Evolutionary conservation across 768 basidiomycete species (phyloP).

Genomic region (Mycena indigotica): DNA sequence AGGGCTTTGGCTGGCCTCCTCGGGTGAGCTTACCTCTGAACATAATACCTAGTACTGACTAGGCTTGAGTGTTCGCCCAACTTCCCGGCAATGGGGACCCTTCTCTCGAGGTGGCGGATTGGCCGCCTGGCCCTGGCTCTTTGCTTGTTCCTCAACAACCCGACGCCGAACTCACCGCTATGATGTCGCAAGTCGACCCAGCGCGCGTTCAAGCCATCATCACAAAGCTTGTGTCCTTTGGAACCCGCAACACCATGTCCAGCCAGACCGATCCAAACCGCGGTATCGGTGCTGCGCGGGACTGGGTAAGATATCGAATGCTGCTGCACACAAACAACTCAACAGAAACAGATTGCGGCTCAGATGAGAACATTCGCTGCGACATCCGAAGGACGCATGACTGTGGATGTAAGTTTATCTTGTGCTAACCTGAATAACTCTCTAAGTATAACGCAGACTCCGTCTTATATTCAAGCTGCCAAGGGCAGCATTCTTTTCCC

Average conservation of each 20-base stretch:
- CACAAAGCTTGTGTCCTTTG: slow-evolving; percentile 55
- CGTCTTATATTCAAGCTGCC: slow-evolving; percentile 46
- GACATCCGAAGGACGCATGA: slow-evolving; percentile 43
- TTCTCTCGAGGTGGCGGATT: slow-evolving; percentile 29
- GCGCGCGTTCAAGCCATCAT: slow-evolving; percentile 49
- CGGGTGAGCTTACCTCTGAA: background rate
- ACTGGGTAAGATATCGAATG: slow-evolving; percentile 33
- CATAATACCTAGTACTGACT: too few relatives aligned
- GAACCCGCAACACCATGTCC: slow-evolving; percentile 55
- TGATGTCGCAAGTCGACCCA: slow-evolving; percentile 50
- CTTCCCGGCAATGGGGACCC: background rate
- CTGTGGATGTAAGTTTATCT: slow-evolving; percentile 34
- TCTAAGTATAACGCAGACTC: slow-evolving; percentile 26
- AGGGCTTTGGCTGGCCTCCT: background rate
- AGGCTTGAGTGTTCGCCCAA: background rate
- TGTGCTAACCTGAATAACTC: background rate
- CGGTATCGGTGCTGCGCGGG: slow-evolving; percentile 57
- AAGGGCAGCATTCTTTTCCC: slow-evolving; percentile 38
- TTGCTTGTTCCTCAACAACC: slow-evolving; percentile 45
- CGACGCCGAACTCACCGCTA: slow-evolving; percentile 43
- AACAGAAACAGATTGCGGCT: slow-evolving; percentile 38
- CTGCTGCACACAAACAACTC: background rate
- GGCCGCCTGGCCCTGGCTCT: slow-evolving; percentile 54
- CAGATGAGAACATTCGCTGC: slow-evolving; percentile 44
- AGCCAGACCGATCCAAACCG: slow-evolving; percentile 54